Evolutionary conservation across 169 alveolate genomes (phyloP).

Genomic region (Plasmodium ovale): DNA sequence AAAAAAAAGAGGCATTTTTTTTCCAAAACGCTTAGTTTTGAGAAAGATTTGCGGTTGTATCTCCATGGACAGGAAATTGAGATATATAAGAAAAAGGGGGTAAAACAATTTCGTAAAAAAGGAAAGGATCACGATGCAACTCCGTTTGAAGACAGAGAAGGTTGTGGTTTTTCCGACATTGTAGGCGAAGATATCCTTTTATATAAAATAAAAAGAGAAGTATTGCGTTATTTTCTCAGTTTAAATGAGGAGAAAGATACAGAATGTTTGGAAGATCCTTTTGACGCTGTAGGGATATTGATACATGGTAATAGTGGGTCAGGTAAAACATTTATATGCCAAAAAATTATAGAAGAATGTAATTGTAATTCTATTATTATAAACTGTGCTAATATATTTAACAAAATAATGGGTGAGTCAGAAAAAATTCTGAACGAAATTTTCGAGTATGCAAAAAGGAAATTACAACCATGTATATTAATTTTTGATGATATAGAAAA

Average conservation of each 20-base stretch:
- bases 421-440: constrained; percentile 53
- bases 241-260: neutral
- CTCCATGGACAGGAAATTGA: constrained; percentile 53
- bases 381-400: constrained; percentile 47
- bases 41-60: constrained; percentile 25
- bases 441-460: constrained; percentile 34
- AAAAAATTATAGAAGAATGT: constrained; percentile 61
- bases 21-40: constrained; percentile 27
- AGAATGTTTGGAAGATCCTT: neutral
- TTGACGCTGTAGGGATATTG: constrained; percentile 20
- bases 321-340: constrained; percentile 35
- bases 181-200: constrained; percentile 31
- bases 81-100: constrained; percentile 20
- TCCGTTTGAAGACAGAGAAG: too few relatives aligned
- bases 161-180: constrained; percentile 15
- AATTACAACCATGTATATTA: constrained; percentile 55
- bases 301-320: constrained; percentile 59
- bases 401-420: constrained; percentile 73
- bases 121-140: too few relatives aligned
- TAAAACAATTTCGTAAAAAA: neutral
- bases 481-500: constrained; percentile 47
- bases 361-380: constrained; percentile 61
- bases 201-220: constrained; percentile 2
- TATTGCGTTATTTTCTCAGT: constrained; percentile 1
- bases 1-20: constrained; percentile 19